phyloP scores from a whole-genome alignment of 2,329 filamentous ascomycete genomes.

The Aspergillus intermedius region DNA sequence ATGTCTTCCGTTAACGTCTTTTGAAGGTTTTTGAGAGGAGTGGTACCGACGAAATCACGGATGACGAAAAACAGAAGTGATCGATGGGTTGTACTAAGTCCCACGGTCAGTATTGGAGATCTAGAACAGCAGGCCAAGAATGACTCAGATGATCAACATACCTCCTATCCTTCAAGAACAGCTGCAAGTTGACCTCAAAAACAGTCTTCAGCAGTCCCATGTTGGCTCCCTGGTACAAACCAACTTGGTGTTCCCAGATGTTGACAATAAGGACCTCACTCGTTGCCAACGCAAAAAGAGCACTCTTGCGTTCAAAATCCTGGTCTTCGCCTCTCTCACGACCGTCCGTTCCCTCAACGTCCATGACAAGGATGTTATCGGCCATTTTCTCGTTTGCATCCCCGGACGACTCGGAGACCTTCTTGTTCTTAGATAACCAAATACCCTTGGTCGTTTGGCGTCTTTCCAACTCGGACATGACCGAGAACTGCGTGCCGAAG shows the following conservation, averaged over 20 bases:
- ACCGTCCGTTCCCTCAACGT: conserved; percentile 95
- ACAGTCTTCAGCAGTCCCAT: conserved; percentile 98
- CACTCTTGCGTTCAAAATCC: conserved; percentile 97
- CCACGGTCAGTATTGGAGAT: conserved; percentile 8
- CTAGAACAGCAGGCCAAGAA: neutral
- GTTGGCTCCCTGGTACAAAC: conserved; percentile 94
- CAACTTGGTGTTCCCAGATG: conserved; percentile 98
- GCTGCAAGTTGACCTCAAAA: conserved; percentile 94
- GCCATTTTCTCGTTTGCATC: conserved; percentile 61
- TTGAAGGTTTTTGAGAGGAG: conserved; percentile 81
- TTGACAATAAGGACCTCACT: conserved; percentile 98
- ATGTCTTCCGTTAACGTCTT: conserved; percentile 87
- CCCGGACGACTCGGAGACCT: conserved; percentile 19
- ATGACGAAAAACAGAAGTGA: conserved; percentile 98
- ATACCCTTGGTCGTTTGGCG: conserved; percentile 98
- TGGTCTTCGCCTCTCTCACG: conserved; percentile 95
- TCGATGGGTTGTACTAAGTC: conserved; percentile 66
- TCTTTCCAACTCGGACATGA: conserved; percentile 92
- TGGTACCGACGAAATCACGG: conserved; percentile 89
- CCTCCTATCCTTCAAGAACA: conserved; percentile 94
- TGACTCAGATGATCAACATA: conserved; percentile 40
- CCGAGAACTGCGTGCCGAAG: conserved; percentile 91
- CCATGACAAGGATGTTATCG: conserved; percentile 98
- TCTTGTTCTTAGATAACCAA: conserved; percentile 98
- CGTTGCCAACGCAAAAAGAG: conserved; percentile 90